Percentiles rank a stretch among this genome's conserved stretches.
Evolutionary conservation across 345 rosid genomes (phyloP).

Genomic region (Eucalyptus pauciflora): DNA sequence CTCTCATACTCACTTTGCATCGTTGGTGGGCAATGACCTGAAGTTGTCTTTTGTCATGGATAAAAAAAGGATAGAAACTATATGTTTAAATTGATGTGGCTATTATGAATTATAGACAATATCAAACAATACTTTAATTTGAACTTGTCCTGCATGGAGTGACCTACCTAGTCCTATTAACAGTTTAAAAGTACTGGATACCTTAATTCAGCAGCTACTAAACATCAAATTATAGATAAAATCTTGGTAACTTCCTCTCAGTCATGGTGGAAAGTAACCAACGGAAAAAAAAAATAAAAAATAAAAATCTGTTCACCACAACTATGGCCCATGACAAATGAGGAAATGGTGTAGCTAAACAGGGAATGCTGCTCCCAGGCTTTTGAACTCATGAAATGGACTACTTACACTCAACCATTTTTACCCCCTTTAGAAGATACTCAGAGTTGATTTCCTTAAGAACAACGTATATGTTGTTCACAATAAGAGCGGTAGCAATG

Average conservation of each 20-base stretch:
- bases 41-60: background rate
- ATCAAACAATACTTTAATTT: background rate
- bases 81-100: background rate
- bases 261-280: background rate
- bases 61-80: background rate
- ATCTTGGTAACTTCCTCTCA: background rate
- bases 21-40: background rate
- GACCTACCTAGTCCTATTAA: background rate
- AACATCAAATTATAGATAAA: background rate
- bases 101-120: background rate
- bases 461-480: constrained; percentile 55
- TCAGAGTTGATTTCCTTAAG: constrained; percentile 86
- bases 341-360: background rate
- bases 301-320: background rate
- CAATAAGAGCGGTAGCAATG: constrained; percentile 72
- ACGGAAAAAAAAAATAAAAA: too few species aligned
- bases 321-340: background rate
- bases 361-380: background rate
- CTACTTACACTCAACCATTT: constrained; percentile 58
- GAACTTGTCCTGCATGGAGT: background rate
- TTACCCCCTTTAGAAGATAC: constrained; percentile 70
- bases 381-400: background rate
- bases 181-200: background rate
- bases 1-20: background rate
- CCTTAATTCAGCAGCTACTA: background rate